Percentiles rank a stretch among this genome's conserved stretches.
Conservation (phyloP, 1,284 basidiomycete species). For the Leccinum variabile region DNA sequence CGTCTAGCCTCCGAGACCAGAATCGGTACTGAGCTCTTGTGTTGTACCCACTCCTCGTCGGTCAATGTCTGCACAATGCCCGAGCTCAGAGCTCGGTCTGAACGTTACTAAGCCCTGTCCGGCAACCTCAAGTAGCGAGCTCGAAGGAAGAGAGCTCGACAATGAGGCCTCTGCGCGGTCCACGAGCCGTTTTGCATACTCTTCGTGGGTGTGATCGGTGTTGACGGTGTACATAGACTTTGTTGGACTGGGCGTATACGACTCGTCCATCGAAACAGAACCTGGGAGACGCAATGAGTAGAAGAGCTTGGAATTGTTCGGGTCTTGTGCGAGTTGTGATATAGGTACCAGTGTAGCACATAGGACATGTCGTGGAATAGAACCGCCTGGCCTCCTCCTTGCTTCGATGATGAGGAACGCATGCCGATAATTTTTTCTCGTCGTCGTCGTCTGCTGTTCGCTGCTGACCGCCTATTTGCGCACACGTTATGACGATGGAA, state of each 20-base stretch:
- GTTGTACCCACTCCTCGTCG: constrained; percentile 35
- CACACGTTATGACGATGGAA: constrained; percentile 81
- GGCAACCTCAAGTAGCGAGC: constrained; percentile 46
- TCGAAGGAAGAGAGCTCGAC: constrained; percentile 54
- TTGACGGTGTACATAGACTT: constrained; percentile 48
- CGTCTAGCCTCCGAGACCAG: constrained; percentile 46
- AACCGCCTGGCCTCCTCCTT: constrained; percentile 67
- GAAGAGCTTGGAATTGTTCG: constrained; percentile 62
- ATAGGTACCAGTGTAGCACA: constrained; percentile 68
- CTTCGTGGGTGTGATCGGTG: constrained; percentile 39
- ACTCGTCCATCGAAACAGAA: constrained; percentile 36
- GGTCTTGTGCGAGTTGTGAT: constrained; percentile 56
- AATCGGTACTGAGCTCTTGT: constrained; percentile 52
- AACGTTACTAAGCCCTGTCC: constrained; percentile 39
- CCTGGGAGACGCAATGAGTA: constrained; percentile 38
- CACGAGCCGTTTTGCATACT: constrained; percentile 40
- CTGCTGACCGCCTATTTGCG: constrained; percentile 70
- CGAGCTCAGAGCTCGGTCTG: constrained; percentile 74
- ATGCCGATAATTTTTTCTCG: constrained; percentile 90
- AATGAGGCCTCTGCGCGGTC: constrained; percentile 56
- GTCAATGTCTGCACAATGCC: constrained; percentile 68
- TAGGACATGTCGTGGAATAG: constrained; percentile 83
- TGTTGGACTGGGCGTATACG: constrained; percentile 53
- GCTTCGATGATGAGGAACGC: constrained; percentile 96
- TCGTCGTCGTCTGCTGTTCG: constrained; percentile 59